phyloP scores from a whole-genome alignment of 2,329 filamentous ascomycete genomes.

The Phialophora macrospora region DNA sequence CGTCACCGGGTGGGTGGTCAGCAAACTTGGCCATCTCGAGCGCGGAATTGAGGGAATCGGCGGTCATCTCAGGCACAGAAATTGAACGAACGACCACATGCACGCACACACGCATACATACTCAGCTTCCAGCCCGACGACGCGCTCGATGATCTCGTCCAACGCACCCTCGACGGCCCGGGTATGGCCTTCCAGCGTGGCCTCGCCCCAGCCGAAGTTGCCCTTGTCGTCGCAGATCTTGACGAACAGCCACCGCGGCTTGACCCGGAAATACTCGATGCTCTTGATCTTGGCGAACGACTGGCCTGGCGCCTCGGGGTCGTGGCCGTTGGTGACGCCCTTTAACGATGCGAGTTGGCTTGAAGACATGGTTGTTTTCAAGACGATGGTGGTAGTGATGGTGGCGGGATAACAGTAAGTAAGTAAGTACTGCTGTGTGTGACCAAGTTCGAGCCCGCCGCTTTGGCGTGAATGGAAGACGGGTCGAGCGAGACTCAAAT shows the following conservation, averaged over 20 bases:
- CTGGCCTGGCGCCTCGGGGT: constrained; percentile 11
- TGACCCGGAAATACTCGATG: constrained; percentile 76
- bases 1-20: neutral
- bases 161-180: constrained; percentile 75
- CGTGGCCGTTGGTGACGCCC: constrained; percentile 23
- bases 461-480: too few relatives aligned
- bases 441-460: too few relatives aligned
- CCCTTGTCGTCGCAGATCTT: constrained; percentile 72
- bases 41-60: too few relatives aligned
- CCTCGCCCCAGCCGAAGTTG: constrained; percentile 73
- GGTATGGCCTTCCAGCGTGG: constrained; percentile 73
- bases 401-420: too few relatives aligned
- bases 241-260: constrained; percentile 77
- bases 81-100: too few relatives aligned
- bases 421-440: too few relatives aligned
- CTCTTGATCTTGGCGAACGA: constrained; percentile 54
- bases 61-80: too few relatives aligned
- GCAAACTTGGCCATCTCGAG: neutral
- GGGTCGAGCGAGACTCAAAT: too few relatives aligned
- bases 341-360: constrained; percentile 29
- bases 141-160: constrained; percentile 67
- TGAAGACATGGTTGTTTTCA: constrained; percentile 26
- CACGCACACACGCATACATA: constrained; percentile 44
- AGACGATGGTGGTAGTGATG: neutral
- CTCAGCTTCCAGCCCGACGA: constrained; percentile 73